Base-by-base conservation (phyloP, 2,329 filamentous ascomycete species). In the Cercospora zeina region DNA sequence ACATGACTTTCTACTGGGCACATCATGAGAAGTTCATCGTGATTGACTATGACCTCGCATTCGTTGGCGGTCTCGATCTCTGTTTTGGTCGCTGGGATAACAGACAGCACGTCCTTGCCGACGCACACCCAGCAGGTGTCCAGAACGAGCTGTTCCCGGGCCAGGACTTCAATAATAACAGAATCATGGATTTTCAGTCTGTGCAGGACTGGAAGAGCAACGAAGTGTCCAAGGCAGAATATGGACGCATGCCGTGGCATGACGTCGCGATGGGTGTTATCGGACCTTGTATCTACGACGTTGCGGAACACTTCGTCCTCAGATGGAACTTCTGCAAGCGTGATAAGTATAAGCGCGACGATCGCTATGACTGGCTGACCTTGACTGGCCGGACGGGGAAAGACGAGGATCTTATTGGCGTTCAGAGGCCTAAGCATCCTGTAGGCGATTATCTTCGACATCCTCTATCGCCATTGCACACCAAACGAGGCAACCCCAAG, bases 21-120 rank as follows among this genome's bases (percentile, higher is more conserved):
- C 95, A 99, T 74, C 95, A 99, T 74, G 95, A 99, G 72, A 99
- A 99, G 74, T 96, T 97, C 73, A 89, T 97, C 59, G 90, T 99
- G 16, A 89, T 97, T 58, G 95, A 97, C 77, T 96, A 96, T 72
- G 84, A 87, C 14, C 78, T 93, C 69, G 95, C 92, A 13, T 97
- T 97, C 72, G 93, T 97, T 62, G 95, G 95, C 57, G 95, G 95
- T 0, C 81, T 99, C 5, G 95, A 99, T 77, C 80, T 97, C 33
- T 99, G 95, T 76, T 99, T 97, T 74, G 95, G 95, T 8, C 86
- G 95, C 58, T 97, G 93, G 93, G 95, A 99, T 72, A 84, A 85
- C 59, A 86, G 89, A 66, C 90, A 96, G 71, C 95, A 97, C 77
- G 84, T 88, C 1, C 82, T 97, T 13, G 84, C 93, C 0, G 95